These are phyloP conservation scores for Aspergillus sp. DNA, from an alignment of 2,329 filamentous ascomycete genomes.

Conservation along the genomic window DNA sequence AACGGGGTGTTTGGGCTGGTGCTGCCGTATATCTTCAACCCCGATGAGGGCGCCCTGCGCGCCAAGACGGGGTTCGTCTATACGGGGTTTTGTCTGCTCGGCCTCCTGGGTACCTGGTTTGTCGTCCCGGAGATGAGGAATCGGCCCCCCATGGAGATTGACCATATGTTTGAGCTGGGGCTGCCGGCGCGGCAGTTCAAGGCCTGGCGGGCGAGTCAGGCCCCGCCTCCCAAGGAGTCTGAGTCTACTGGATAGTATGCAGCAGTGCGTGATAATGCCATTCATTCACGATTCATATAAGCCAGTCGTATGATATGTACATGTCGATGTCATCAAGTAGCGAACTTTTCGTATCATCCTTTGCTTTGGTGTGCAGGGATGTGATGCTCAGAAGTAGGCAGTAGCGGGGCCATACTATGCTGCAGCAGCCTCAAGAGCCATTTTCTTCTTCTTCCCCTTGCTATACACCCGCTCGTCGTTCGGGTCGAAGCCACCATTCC, in stretches of 20 bases:
- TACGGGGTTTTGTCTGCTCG: conserved; percentile 32
- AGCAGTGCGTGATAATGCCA: too few relatives aligned
- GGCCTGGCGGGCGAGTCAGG: conserved; percentile 14
- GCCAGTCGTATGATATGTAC: too few relatives aligned
- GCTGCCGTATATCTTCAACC: conserved; percentile 54
- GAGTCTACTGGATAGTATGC: background rate
- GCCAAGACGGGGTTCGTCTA: conserved; percentile 46
- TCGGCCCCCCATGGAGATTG: conserved; percentile 49
- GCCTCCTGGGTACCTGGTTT: conserved; percentile 39
- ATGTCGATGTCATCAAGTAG: too few relatives aligned
- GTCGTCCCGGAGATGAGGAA: conserved; percentile 56
- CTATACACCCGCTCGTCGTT: conserved; percentile 81
- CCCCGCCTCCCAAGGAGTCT: background rate
- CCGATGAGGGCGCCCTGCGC: conserved; percentile 41
- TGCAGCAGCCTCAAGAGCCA: conserved; percentile 3
- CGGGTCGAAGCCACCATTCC: conserved; percentile 90
- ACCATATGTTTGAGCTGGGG: conserved; percentile 36
- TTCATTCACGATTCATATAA: too few relatives aligned
- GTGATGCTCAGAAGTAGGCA: too few relatives aligned
- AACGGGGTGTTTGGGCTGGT: conserved; percentile 47
- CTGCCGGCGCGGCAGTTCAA: conserved; percentile 24
- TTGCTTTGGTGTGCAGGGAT: too few relatives aligned
- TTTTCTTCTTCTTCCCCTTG: conserved; percentile 63
- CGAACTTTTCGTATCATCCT: too few relatives aligned
- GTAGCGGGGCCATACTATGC: background rate